These are phyloP conservation scores for Prunus mume DNA, from an alignment of 306 rosid genomes.

Conservation along the genomic window DNA sequence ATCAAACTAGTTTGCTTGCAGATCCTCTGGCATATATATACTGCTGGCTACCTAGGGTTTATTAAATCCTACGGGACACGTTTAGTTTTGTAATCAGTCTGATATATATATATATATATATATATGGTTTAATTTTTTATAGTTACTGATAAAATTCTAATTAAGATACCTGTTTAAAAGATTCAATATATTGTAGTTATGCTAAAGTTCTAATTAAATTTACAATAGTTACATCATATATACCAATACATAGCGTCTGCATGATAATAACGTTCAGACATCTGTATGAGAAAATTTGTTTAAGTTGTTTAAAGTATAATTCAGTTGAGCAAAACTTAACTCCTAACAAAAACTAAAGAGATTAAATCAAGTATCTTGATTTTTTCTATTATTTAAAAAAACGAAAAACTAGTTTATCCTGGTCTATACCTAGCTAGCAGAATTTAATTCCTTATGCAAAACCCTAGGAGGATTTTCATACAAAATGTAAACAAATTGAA, in stretches of 20 bases:
- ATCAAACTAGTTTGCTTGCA: constrained; percentile 1
- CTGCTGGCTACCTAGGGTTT: not conserved
- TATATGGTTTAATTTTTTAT: not conserved
- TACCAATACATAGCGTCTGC: too few relatives aligned
- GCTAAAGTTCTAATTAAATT: too few relatives aligned
- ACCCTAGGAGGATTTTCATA: constrained; percentile 7
- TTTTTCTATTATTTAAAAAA: not conserved
- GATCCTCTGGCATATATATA: not conserved
- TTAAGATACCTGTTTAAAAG: too few relatives aligned
- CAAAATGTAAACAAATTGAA: not conserved
- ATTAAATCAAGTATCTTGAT: not conserved
- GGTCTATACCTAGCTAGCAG: not conserved
- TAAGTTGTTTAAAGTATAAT: not conserved
- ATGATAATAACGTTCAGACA: too few relatives aligned
- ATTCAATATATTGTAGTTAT: too few relatives aligned
- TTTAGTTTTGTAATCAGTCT: not conserved
- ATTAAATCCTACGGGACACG: not conserved
- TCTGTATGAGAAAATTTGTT: too few relatives aligned
- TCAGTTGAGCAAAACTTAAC: not conserved
- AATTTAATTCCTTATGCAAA: not conserved
- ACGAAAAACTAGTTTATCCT: not conserved
- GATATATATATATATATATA: not conserved
- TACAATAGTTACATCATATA: too few relatives aligned
- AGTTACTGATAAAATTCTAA: too few relatives aligned
- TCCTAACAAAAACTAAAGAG: not conserved